Conservation (phyloP, 2,329 filamentous ascomycete species). For the Ceratocystis colombiana region DNA sequence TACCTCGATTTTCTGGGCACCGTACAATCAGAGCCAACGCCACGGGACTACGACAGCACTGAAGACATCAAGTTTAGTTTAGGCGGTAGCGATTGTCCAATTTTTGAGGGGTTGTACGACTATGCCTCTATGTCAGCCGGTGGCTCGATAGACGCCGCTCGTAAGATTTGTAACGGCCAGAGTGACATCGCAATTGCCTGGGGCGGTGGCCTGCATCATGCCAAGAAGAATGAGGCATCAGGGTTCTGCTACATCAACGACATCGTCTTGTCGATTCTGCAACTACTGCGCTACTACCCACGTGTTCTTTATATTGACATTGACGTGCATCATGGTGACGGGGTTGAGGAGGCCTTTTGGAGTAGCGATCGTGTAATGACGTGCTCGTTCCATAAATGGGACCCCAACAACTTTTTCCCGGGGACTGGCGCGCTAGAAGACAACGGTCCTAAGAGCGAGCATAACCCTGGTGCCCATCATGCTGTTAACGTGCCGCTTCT, state of each 20-base stretch:
- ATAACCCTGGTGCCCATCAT: conserved; percentile 81
- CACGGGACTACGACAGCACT: conserved; percentile 55
- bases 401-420: conserved; percentile 73
- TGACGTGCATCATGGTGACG: conserved; percentile 84
- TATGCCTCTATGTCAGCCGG: conserved; percentile 93
- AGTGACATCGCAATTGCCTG: conserved; percentile 96
- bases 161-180: conserved; percentile 75
- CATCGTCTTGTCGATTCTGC: conserved; percentile 85
- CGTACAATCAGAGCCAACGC: conserved; percentile 53
- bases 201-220: conserved; percentile 93
- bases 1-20: conserved; percentile 82
- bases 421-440: conserved; percentile 80
- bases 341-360: conserved; percentile 84
- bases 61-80: conserved; percentile 71
- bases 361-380: conserved; percentile 85
- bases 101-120: conserved; percentile 91
- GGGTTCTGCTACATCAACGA: conserved; percentile 99
- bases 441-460: conserved; percentile 70
- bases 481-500: conserved; percentile 82
- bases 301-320: conserved; percentile 92
- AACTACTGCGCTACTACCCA: conserved; percentile 70
- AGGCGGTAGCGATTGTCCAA: conserved; percentile 81
- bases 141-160: conserved; percentile 79
- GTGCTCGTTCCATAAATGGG: conserved; percentile 93
- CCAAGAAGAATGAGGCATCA: conserved; percentile 84